Percentiles rank a stretch among this genome's conserved stretches.
Conservation (phyloP, 257 asterid species). For the Mitragyna speciosa region DNA sequence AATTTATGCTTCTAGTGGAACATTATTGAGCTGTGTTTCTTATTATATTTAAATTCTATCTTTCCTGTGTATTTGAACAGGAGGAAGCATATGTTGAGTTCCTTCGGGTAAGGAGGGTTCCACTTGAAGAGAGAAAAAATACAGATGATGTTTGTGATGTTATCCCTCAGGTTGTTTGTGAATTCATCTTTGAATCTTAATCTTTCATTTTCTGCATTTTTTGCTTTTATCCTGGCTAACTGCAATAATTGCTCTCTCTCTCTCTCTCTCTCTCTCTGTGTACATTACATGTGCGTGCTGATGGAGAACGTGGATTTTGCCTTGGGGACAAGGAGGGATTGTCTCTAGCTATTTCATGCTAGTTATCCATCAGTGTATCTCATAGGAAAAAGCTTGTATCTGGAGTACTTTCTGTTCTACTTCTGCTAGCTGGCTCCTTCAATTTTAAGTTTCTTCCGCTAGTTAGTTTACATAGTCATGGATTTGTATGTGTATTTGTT, state of each 20-base stretch:
- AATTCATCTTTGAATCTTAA: not conserved
- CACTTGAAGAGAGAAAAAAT: conserved; percentile 65
- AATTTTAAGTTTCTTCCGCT: not conserved
- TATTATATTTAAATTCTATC: not conserved
- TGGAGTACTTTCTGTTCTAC: not conserved
- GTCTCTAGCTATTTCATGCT: not conserved
- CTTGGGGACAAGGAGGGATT: not conserved
- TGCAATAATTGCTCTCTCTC: no score
- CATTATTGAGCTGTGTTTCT: not conserved
- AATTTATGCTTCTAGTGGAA: not conserved
- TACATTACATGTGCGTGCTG: not conserved
- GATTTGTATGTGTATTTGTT: not conserved
- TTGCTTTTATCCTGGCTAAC: not conserved
- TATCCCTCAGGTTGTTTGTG: conserved; percentile 57
- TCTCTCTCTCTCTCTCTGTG: not conserved
- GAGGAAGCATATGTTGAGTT: conserved; percentile 90
- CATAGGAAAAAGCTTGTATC: not conserved
- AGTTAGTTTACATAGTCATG: not conserved
- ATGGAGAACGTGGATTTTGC: not conserved
- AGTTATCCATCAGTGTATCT: no score
- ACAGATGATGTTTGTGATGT: conserved; percentile 61
- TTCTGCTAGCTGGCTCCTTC: not conserved
- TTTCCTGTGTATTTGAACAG: conserved; percentile 34
- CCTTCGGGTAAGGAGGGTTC: conserved; percentile 66
- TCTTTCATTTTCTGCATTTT: not conserved